Conservation (phyloP, 2,329 filamentous ascomycete genomes). For the Microcyclosporella mali region DNA sequence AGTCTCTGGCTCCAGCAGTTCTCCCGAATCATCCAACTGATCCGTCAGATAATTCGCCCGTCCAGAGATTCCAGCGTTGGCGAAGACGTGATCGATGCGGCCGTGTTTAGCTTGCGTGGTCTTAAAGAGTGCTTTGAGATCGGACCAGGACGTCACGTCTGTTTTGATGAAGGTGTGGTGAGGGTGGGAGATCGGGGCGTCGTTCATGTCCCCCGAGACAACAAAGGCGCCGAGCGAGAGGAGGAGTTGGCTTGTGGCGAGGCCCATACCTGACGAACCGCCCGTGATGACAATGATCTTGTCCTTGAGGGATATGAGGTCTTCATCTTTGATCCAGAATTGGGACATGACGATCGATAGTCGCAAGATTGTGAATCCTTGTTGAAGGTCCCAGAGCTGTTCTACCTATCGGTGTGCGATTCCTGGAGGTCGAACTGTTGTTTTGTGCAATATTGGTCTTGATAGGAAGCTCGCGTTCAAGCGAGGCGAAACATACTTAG, state of each 20-base stretch:
- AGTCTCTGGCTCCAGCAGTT: constrained; percentile 30
- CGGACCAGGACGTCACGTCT: constrained; percentile 47
- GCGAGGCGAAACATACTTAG: too few species aligned
- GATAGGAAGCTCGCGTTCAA: too few species aligned
- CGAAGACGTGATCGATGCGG: constrained; percentile 44
- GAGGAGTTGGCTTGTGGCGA: constrained; percentile 49
- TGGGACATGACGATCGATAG: constrained; percentile 16
- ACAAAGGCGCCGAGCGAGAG: constrained; percentile 51
- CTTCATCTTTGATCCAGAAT: constrained; percentile 21
- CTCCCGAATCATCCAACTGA: constrained; percentile 32
- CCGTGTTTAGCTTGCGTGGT: constrained; percentile 39
- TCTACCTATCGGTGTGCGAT: too few species aligned
- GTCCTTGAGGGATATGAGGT: constrained; percentile 20
- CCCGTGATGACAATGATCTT: constrained; percentile 36
- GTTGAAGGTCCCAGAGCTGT: too few species aligned
- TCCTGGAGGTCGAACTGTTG: too few species aligned
- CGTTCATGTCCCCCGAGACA: constrained; percentile 49
- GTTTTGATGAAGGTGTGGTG: constrained; percentile 39
- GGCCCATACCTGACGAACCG: constrained; percentile 55
- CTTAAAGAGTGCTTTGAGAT: constrained; percentile 49
- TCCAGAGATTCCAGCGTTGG: constrained; percentile 52
- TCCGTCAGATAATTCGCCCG: constrained; percentile 31
- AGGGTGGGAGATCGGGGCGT: constrained; percentile 29
- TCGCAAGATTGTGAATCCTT: too few species aligned
- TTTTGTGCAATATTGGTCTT: too few species aligned